Percentiles rank a stretch among this genome's conserved stretches.
Evolutionary conservation across 345 rosid genomes (phyloP).

Genomic region (Orychophragmus violaceus): DNA sequence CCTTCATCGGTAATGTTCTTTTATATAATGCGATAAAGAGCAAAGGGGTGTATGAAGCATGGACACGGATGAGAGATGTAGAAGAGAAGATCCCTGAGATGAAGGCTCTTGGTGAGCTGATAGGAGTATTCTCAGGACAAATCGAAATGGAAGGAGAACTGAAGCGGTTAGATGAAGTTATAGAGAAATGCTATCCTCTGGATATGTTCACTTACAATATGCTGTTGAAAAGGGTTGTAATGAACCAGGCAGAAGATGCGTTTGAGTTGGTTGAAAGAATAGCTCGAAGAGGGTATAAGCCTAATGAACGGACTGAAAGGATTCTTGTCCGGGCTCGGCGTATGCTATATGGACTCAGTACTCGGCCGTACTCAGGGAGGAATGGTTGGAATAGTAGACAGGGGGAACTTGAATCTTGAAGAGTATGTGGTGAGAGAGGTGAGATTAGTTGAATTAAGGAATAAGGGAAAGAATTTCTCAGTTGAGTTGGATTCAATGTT

Average conservation of each 20-base stretch:
- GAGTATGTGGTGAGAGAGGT: background rate
- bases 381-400: conserved; percentile 29
- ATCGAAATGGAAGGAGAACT: conserved; percentile 28
- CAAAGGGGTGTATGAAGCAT: conserved; percentile 48
- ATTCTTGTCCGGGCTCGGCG: conserved; percentile 37
- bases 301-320: conserved; percentile 51
- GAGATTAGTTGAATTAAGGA: background rate
- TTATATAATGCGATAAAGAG: conserved; percentile 46
- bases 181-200: conserved; percentile 56
- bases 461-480: background rate
- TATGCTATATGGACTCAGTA: conserved; percentile 27
- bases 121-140: conserved; percentile 54
- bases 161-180: conserved; percentile 41
- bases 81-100: conserved; percentile 36
- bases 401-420: conserved; percentile 4
- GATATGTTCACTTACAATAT: conserved; percentile 56
- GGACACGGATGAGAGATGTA: conserved; percentile 42
- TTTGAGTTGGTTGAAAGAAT: conserved; percentile 40
- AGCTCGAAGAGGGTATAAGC: conserved; percentile 49
- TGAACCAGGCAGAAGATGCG: conserved; percentile 39
- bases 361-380: conserved; percentile 30
- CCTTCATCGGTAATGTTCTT: conserved; percentile 72
- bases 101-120: conserved; percentile 50
- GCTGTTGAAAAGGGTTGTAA: conserved; percentile 44
- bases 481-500: background rate